Base-by-base conservation (phyloP, 2,329 filamentous ascomycete genomes). In the Claviceps sp. region DNA sequence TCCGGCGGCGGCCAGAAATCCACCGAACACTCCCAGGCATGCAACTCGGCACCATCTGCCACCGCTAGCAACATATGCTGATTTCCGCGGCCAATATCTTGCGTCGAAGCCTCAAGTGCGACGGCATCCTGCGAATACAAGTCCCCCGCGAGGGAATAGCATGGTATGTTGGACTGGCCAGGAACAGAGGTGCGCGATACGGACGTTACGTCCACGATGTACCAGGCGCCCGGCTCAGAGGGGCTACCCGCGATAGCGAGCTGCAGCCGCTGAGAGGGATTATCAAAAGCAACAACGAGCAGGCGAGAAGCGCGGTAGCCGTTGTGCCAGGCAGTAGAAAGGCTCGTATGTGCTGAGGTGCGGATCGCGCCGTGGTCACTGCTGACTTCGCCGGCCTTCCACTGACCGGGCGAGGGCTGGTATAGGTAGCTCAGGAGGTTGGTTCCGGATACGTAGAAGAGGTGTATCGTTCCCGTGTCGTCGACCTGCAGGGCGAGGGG, bases 391-490 rank as follows among this genome's bases (percentile, higher is more conserved):
- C 51, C 52, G 6, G 45, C 22, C 23, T 50, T 55, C 59, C 59
- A 60, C 5, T 42, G 47, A 2, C 58, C 58, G 4, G 16, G 17
- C 2, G 52, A n/a, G 5, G 47, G 26, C 45, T 55, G 50, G 43
- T 54, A 56, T 1, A 58, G 22, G 43, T 61, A 53, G 1, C 52
- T 47, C 2, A 60, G 37, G 5, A 47, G 38, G 43, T 56, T 52
- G 13, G 44, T 49, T 14, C 53, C 52, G 29, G 54, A 53, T 4
- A 62, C 44, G 48, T 58, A 62, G 50, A 62, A 61, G 23, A 60
- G 22, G 50, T 62, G 59, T 5, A 55, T 49, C 6, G 45, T 47
- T 4, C 56, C 57, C 3, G 52, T 39, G n/a, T 49, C 51, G 36
- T 59, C 56, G 9, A 46, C 52, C 3, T 53, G 54, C 29, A 56